phyloP scores from a whole-genome alignment of 768 basidiomycete species.

The Lepiota brunneoincarnata region DNA sequence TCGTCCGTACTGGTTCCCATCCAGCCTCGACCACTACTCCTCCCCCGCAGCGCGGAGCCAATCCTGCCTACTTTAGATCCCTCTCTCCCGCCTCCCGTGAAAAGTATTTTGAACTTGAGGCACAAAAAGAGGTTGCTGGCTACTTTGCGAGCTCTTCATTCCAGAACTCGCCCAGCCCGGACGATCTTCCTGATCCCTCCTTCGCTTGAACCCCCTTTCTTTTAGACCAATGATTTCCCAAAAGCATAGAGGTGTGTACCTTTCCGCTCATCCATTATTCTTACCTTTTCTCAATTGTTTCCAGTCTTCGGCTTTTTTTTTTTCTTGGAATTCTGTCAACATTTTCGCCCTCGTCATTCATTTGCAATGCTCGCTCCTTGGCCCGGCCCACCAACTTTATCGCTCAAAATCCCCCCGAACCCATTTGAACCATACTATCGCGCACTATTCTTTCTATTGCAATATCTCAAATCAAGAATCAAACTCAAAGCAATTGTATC shows the following conservation, averaged over 20 bases:
- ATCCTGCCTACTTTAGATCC: constrained; percentile 10
- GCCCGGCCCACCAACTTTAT: constrained; percentile 3
- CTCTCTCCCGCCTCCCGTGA: constrained; percentile 24
- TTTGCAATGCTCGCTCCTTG: constrained; percentile 4
- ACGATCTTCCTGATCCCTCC: constrained; percentile 70
- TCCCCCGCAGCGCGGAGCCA: constrained; percentile 12
- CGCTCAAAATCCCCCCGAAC: constrained; percentile 2
- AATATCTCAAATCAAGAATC: constrained; percentile 9
- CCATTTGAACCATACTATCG: constrained; percentile 6
- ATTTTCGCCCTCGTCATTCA: constrained; percentile 10
- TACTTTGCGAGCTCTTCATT: constrained; percentile 81
- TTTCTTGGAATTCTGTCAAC: constrained; percentile 8
- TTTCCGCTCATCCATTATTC: not conserved
- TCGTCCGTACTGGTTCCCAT: constrained; percentile 17
- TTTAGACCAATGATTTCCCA: constrained; percentile 20
- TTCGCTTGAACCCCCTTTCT: constrained; percentile 37
- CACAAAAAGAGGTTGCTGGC: constrained; percentile 32
- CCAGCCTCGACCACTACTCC: constrained; percentile 17
- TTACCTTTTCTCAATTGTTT: not conserved
- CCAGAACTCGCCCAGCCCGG: constrained; percentile 86
- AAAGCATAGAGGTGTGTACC: constrained; percentile 26
- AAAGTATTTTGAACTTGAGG: constrained; percentile 29
- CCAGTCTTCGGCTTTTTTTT: constrained; percentile 1
- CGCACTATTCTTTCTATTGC: constrained; percentile 6
- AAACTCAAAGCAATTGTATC: constrained; percentile 12